Evolutionary conservation across 2,329 filamentous ascomycete genomes (phyloP).

Genomic region (Fusarium concolor): DNA sequence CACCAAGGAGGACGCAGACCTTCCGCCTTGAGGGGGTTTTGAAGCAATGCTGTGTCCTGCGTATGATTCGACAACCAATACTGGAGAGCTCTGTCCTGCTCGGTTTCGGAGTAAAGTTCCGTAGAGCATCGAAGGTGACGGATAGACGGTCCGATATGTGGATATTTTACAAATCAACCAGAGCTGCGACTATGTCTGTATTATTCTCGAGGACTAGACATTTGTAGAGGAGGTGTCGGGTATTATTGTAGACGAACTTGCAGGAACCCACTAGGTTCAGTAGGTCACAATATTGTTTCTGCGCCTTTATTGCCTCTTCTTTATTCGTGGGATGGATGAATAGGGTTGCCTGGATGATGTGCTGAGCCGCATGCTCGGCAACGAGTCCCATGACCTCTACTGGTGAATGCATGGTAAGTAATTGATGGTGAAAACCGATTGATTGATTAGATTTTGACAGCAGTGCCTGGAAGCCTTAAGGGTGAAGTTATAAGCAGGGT

Average conservation of each 20-base stretch:
- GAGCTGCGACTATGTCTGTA: neutral
- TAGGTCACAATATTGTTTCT: neutral
- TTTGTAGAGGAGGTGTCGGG: slow-evolving; percentile 13
- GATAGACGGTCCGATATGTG: slow-evolving; percentile 22
- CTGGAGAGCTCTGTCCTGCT: neutral
- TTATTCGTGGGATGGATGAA: slow-evolving; percentile 13
- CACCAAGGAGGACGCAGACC: slow-evolving; percentile 10
- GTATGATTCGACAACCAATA: neutral
- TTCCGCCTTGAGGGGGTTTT: neutral
- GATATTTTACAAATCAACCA: slow-evolving; percentile 9
- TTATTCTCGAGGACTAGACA: neutral
- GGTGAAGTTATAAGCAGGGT: neutral
- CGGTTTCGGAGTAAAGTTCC: neutral
- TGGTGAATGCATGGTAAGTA: neutral
- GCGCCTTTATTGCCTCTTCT: neutral
- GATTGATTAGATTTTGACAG: neutral
- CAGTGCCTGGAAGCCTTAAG: neutral
- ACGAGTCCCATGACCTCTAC: slow-evolving; percentile 18
- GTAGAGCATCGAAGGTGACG: slow-evolving; percentile 12
- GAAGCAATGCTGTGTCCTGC: neutral
- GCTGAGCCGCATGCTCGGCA: slow-evolving; percentile 6
- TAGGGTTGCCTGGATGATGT: neutral
- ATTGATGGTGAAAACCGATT: neutral
- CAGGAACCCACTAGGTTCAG: neutral
- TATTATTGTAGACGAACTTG: neutral